Base-by-base conservation (phyloP, 2,329 filamentous ascomycete species). In the Aspergillus ochraceus region DNA sequence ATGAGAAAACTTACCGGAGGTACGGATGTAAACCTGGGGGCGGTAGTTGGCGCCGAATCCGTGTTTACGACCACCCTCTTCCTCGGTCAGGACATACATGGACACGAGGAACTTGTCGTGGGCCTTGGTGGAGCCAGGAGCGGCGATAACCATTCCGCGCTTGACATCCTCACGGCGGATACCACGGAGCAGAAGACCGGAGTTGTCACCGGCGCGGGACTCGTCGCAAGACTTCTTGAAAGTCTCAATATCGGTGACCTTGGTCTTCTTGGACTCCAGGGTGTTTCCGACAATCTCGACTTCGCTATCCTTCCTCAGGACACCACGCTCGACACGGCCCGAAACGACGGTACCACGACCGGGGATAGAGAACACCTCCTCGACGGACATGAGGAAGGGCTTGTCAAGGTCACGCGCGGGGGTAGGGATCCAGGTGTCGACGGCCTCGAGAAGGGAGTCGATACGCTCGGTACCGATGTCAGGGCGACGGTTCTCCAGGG, bases 201-300 rank as follows among this genome's bases (percentile, higher is more conserved):
- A 97, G 88, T 98, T 99, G 81, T 99, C 95, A 79, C 95, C 95
- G 63, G 95, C 95, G 71, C 91, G 88, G 60, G 94, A 96, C 81
- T 97, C 92, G 60, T 97, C 93, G 80, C 95, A 98, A 53, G 92
- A 96, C 87, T 99, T 99, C 87, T 98, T 97, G 86, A 99, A 99
- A 67, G 94, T 99, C 85, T 99, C 95, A 70, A 99, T 98, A 75
- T 99, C 96, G 74, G 95, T 99, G 67, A 99, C 94, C 86, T 97
- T 98, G 79, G 95, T 98, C 88, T 96, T 97, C 84, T 98, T 91
- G 68, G 91, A 81, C 50, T 88, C 85, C 59, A 81, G 79, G 68
- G 89, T 88, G 84, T 95, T 96, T 76, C 95, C 95, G 63, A 99
- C 86, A 66, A 99, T 86, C 84, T 99, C 95, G 68, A 99, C 88